Base-by-base conservation (phyloP, 257 asterid genomes). In the Nicotiana paniculata region DNA sequence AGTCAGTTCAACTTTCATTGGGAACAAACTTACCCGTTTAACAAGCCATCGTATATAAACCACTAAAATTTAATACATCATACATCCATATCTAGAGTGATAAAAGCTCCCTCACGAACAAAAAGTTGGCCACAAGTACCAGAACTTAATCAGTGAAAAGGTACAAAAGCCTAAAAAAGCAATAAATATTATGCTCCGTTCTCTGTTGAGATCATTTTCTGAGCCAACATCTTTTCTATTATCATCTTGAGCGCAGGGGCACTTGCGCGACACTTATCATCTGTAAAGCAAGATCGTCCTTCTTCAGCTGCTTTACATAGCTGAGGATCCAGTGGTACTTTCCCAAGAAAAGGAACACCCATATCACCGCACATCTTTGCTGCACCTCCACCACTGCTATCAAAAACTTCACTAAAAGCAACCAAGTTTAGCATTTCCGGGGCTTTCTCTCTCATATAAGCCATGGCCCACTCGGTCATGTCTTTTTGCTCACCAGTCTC, bases 301-400 rank as follows among this genome's bases (percentile, higher is more conserved):
- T 93, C 97, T 86, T 94, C 99, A 6, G 98, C 95, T 0, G 98
- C 99, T 86, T 87, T 93, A 87, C 99, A 85, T 12, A 94, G 92
- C 86, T 89, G 94, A 63, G 99, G 99, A 79, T 96, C 99, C 11
- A 96, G 77, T 0, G 98, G 98, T 9, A 94, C 95, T 65, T 93
- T 91, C 57, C 99, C 98, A 6, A 94, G 97, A 72, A 96, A 96
- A 7, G 97, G 92, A 28, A 96, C 92, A 1, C 85, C 94, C 98
- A 93, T 90, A 10, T 94, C 98, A 35, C 9, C 55, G 66, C 99
- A 96, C 98, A 94, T 96, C 82, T 89, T 88, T 16, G 92, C 95
- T 39, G 97, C 98, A 75, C 99, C 99, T 26, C 98, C 98, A 9
- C 85, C 93, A 74, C 97, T 92, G 18, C 92, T 89, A 85, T 96